phyloP scores from a whole-genome alignment of 352 stramenopile species.

The Phytophthora palmivora region DNA sequence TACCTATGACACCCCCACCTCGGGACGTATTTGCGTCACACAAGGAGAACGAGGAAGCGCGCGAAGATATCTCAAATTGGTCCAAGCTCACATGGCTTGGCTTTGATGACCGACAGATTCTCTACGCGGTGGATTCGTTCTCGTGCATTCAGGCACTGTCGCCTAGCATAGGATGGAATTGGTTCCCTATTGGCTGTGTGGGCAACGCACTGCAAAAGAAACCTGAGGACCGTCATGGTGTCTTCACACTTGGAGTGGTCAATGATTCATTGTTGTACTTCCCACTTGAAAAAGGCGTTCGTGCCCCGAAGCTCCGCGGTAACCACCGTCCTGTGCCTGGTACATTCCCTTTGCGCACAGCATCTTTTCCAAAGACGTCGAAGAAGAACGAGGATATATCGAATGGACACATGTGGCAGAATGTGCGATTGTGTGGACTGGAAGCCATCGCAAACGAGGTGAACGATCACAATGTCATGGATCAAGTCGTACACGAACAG shows the following conservation, averaged over 20 bases:
- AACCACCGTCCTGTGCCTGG: slow-evolving; percentile 81
- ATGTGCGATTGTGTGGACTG: slow-evolving; percentile 53
- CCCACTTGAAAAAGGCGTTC: slow-evolving; percentile 55
- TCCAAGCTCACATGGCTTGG: slow-evolving; percentile 75
- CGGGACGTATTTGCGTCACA: slow-evolving; percentile 76
- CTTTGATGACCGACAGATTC: slow-evolving; percentile 76
- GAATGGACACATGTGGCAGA: slow-evolving; percentile 78
- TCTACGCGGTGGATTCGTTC: slow-evolving; percentile 79
- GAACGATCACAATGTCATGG: slow-evolving; percentile 26
- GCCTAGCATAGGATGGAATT: slow-evolving; percentile 61
- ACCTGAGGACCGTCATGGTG: slow-evolving; percentile 52
- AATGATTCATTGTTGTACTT: slow-evolving; percentile 83
- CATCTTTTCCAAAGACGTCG: slow-evolving; percentile 63
- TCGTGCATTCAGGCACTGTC: slow-evolving; percentile 70
- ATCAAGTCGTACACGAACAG: slow-evolving; percentile 65
- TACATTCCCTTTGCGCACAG: slow-evolving; percentile 62
- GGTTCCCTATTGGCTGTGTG: slow-evolving; percentile 77
- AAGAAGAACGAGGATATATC: slow-evolving; percentile 35
- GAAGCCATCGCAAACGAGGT: slow-evolving; percentile 43
- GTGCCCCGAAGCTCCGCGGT: slow-evolving; percentile 58
- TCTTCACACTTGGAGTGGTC: slow-evolving; percentile 78
- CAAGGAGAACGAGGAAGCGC: slow-evolving; percentile 63
- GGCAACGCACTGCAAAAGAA: slow-evolving; percentile 70
- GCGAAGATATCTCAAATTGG: slow-evolving; percentile 54
- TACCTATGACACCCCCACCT: slow-evolving; percentile 65